Percentiles rank a stretch among this genome's conserved stretches.
Conservation (phyloP, 129 eudicot genomes). For the Chrysanthemum seticuspe region DNA sequence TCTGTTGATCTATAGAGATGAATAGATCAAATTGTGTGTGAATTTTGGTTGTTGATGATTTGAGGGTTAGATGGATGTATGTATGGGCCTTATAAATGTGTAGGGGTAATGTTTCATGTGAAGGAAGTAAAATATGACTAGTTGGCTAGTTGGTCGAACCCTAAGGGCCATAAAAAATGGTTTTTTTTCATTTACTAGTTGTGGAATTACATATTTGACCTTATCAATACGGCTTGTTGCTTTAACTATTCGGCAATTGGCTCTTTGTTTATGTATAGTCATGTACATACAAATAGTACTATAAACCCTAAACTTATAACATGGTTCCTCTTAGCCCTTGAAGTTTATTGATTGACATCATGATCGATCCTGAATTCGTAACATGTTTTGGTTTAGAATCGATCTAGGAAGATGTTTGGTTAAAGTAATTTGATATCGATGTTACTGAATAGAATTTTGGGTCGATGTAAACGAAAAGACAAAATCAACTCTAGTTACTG, state of each 20-base stretch:
- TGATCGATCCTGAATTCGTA: background rate
- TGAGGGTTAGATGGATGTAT: background rate
- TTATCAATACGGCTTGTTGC: constrained; percentile 18
- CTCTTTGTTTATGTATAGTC: background rate
- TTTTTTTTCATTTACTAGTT: background rate
- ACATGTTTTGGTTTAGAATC: background rate
- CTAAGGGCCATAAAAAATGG: constrained; percentile 24
- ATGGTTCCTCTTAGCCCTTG: constrained; percentile 4
- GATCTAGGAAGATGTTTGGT: background rate
- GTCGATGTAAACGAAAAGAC: too few species aligned
- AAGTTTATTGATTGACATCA: constrained; percentile 1
- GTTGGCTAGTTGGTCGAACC: constrained; percentile 34
- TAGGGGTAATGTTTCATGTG: constrained; percentile 27
- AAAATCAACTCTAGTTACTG: too few species aligned
- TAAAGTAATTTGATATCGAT: background rate
- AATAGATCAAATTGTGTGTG: background rate
- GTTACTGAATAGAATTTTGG: too few species aligned
- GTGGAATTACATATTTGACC: constrained; percentile 16
- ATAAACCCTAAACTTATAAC: background rate
- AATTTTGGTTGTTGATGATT: background rate
- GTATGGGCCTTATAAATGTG: constrained; percentile 20
- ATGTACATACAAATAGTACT: background rate
- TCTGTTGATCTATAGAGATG: background rate
- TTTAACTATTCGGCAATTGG: constrained; percentile 25
- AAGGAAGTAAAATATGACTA: constrained; percentile 34